phyloP scores from a whole-genome alignment of 345 rosid genomes.

The Chamaenerion angustifolium region DNA sequence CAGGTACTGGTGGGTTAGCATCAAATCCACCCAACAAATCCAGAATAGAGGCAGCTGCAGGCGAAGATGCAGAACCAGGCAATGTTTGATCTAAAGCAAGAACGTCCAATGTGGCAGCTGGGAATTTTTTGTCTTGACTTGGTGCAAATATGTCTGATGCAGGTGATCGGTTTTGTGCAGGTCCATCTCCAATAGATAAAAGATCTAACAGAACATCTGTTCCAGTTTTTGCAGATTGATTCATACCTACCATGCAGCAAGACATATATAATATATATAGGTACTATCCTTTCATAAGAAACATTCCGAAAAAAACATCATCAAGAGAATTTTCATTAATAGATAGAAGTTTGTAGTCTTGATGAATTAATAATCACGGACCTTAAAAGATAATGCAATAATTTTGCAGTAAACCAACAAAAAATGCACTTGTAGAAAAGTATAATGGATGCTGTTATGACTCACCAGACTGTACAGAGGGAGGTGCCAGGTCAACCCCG shows the following conservation, averaged over 20 bases:
- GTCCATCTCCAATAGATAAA: conserved; percentile 67
- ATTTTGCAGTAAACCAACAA: neutral
- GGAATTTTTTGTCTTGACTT: conserved; percentile 23
- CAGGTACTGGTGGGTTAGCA: conserved; percentile 42
- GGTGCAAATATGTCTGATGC: conserved; percentile 47
- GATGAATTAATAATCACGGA: too few relatives aligned
- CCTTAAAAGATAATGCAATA: too few relatives aligned
- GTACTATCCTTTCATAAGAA: too few relatives aligned
- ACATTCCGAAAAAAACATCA: too few relatives aligned
- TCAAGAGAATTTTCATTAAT: too few relatives aligned
- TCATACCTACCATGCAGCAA: conserved; percentile 22
- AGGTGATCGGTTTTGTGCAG: conserved; percentile 44
- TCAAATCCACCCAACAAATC: conserved; percentile 83
- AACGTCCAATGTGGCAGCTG: conserved; percentile 31
- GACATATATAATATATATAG: too few relatives aligned
- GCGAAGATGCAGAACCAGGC: conserved; percentile 25
- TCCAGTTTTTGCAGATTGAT: conserved; percentile 56
- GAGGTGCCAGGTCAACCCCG: conserved; percentile 56
- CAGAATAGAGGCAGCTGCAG: conserved; percentile 40
- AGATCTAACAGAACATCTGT: conserved; percentile 79
- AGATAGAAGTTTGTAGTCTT: too few relatives aligned
- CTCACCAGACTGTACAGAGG: conserved; percentile 54
- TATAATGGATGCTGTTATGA: conserved; percentile 6
- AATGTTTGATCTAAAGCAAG: conserved; percentile 31
- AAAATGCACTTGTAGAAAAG: neutral